A percentile compares a stretch with the other conserved stretches of the same genome.
These are phyloP conservation scores for Mortierella sp. DNA, from an alignment of 371 early-diverging fungal genomes.

Conservation along the genomic window DNA sequence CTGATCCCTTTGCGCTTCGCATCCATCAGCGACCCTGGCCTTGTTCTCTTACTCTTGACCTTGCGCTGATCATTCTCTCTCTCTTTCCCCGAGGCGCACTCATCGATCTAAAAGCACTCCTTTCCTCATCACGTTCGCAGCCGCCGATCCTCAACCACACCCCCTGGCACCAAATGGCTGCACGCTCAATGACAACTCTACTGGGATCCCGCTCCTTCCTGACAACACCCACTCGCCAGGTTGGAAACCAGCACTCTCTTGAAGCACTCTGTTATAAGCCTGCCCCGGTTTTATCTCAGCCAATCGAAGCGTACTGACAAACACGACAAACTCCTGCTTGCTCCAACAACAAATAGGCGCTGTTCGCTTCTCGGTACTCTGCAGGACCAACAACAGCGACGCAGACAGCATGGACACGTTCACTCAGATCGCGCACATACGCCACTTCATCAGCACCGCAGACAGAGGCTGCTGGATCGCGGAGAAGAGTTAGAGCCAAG, in stretches of 20 bases:
- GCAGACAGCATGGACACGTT: conserved; percentile 1
- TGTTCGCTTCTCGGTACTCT: conserved; percentile 10
- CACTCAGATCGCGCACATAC: conserved; percentile 13
- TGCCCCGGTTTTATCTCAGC: too few relatives aligned
- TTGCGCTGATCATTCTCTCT: too few relatives aligned
- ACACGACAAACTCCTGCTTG: not conserved
- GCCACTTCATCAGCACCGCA: conserved; percentile 21
- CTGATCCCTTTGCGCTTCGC: too few relatives aligned
- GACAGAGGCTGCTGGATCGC: conserved; percentile 41
- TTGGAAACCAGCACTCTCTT: not conserved
- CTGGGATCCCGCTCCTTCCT: conserved; percentile 25
- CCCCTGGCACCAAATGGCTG: conserved; percentile 13
- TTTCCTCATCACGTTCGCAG: not conserved
- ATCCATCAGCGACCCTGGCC: too few relatives aligned
- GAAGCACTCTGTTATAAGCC: not conserved
- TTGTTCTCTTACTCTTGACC: too few relatives aligned
- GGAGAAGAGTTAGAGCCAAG: conserved; percentile 35
- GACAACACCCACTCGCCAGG: conserved; percentile 24
- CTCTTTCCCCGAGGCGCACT: too few relatives aligned
- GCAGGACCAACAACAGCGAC: not conserved
- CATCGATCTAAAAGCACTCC: not conserved
- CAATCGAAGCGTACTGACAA: not conserved
- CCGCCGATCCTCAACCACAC: not conserved
- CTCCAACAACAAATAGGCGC: not conserved
- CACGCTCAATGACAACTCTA: conserved; percentile 23